phyloP scores from a whole-genome alignment of 2,329 filamentous ascomycete genomes.

The Herpotrichia juniperi region DNA sequence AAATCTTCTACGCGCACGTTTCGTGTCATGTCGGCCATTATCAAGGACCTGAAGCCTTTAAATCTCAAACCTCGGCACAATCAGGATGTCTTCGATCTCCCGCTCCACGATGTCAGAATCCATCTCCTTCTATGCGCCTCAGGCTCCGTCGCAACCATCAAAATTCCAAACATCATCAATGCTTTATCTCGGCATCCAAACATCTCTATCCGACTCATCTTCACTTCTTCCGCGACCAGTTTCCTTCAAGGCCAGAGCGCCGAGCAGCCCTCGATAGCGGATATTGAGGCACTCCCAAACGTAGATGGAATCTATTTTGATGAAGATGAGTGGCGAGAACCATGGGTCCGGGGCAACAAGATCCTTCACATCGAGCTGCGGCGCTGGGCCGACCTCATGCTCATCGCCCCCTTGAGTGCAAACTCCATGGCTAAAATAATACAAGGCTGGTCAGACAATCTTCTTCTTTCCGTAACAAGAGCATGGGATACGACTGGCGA shows the following conservation, averaged over 20 bases:
- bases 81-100: conserved; percentile 27
- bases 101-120: conserved; percentile 41
- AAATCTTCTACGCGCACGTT: neutral
- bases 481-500: conserved; percentile 77
- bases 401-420: conserved; percentile 81
- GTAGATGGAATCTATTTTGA: conserved; percentile 85
- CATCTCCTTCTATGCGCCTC: conserved; percentile 71
- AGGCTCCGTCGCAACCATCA: conserved; percentile 87
- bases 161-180: conserved; percentile 60
- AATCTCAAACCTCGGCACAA: neutral
- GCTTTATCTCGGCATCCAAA: conserved; percentile 60
- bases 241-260: conserved; percentile 78
- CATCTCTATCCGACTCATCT: conserved; percentile 82
- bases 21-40: neutral
- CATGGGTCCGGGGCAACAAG: conserved; percentile 77
- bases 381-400: conserved; percentile 79
- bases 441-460: conserved; percentile 76
- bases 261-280: conserved; percentile 75
- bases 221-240: conserved; percentile 73
- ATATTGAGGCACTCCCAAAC: conserved; percentile 66
- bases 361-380: conserved; percentile 92
- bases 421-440: conserved; percentile 87
- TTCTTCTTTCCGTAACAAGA: conserved; percentile 75
- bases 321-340: conserved; percentile 80
- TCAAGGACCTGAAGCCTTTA: neutral